Base-by-base conservation (phyloP, 176 grass and related monocot genomes). In the Oryza glumipatula region DNA sequence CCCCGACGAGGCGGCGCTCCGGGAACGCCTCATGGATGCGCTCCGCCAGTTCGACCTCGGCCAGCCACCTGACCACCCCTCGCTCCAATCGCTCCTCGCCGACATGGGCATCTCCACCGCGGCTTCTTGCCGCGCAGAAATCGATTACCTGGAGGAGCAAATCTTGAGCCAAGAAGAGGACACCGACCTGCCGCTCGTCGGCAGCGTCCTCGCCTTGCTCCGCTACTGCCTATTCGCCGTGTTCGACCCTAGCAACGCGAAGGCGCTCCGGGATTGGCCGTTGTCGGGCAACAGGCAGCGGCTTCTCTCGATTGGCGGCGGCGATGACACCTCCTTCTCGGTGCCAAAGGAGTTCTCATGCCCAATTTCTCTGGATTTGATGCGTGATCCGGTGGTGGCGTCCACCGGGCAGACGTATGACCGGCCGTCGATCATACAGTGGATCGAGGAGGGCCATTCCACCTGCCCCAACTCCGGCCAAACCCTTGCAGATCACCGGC, bases 261-360 rank as follows among this genome's bases (percentile, higher is more conserved):
- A 74, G 48, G 67, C 26, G 64, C 23, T 60, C 81, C 64, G 73
- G 70, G 68, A 68, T 35, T 88, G 70, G 77, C 85, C 65, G 64
- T 77, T 78, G 12, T 23, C 41, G n/a, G 71, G 82, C 15, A 64
- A 84, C 58, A 82, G 80, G 81, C 77, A 94, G 74, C 68, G 85
- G 70, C 56, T 93, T 56, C 91, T 90, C 13, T 89, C 86, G 6
- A 85, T 77, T 89, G 86, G 88, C 70, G 56, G 83, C 56, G 83
- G 90, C 22, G 88, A 90, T 44, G 89, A 92, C 70, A 94, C 79
- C 72, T 96, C 92, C 38, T 88, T 99, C n/a, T 81, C 63, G 11
- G 83, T 96, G 54, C 97, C 92, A 9, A 99, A 94, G 82, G 97
- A 99, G 80, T 99, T 99, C 64, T 96, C 91, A 21, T 99, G 97